Evolutionary conservation across 805 yeast genomes (phyloP).

Genomic region (Naumovozyma castellii): DNA sequence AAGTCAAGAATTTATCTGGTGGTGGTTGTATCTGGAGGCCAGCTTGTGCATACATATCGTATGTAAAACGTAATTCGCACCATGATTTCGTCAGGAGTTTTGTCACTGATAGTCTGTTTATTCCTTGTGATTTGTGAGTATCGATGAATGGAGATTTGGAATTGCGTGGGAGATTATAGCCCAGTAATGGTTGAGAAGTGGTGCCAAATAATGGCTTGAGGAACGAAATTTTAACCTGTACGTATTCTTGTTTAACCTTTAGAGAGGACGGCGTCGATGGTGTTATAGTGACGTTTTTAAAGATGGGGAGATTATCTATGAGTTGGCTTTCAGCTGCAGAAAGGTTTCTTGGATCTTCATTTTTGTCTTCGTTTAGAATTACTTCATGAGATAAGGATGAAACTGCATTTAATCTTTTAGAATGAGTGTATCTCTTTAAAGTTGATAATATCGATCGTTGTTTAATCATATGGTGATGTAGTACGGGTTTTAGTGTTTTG

Average conservation of each 20-base stretch:
- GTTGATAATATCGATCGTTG: too few relatives aligned
- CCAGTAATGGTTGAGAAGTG: conserved; percentile 8
- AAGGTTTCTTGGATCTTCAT: conserved; percentile 3
- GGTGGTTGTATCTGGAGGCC: background rate
- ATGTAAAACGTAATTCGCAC: conserved; percentile 58
- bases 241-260: conserved; percentile 8
- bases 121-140: background rate
- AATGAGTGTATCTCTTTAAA: too few relatives aligned
- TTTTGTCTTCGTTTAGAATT: too few relatives aligned
- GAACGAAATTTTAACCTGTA: conserved; percentile 12
- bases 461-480: too few relatives aligned
- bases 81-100: conserved; percentile 47
- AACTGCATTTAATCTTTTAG: too few relatives aligned
- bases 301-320: conserved; percentile 10
- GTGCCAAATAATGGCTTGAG: conserved; percentile 14
- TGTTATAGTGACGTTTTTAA: background rate
- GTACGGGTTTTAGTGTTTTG: too few relatives aligned
- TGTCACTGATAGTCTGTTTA: conserved; percentile 38
- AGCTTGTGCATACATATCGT: conserved; percentile 39
- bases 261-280: background rate
- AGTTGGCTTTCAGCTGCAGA: conserved; percentile 7
- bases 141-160: conserved; percentile 14
- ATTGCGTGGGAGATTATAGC: conserved; percentile 11
- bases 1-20: background rate
- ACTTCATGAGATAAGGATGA: too few relatives aligned